Evolutionary conservation across 1,284 basidiomycete species (phyloP).

Genomic region (Austroboletus niveus): DNA sequence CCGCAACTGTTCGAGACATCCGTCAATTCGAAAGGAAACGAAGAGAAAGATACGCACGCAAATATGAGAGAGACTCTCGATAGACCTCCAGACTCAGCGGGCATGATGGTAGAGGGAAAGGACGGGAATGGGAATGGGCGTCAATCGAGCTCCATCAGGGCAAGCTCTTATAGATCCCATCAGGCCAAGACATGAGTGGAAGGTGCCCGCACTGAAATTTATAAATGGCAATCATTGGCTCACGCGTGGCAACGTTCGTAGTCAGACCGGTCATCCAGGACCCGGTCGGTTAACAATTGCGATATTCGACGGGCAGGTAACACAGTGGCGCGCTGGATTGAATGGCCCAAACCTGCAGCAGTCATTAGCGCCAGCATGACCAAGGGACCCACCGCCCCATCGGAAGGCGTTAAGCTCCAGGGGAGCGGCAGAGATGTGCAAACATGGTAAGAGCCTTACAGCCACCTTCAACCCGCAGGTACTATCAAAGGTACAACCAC

Average conservation of each 20-base stretch:
- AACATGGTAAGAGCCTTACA: not conserved
- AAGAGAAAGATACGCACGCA: slow-evolving; percentile 49
- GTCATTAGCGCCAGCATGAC: not conserved
- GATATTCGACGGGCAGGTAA: not conserved
- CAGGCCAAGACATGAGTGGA: too few relatives aligned
- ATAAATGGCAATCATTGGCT: slow-evolving; percentile 16
- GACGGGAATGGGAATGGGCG: not conserved
- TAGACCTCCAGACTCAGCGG: slow-evolving; percentile 28
- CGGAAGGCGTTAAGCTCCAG: not conserved
- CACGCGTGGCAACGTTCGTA: slow-evolving; percentile 25
- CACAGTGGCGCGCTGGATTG: not conserved
- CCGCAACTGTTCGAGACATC: slow-evolving; percentile 54
- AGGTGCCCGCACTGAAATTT: not conserved
- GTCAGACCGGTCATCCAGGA: not conserved
- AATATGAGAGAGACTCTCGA: slow-evolving; percentile 73
- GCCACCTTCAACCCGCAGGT: not conserved
- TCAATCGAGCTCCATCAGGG: not conserved
- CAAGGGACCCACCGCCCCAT: not conserved
- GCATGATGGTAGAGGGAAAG: slow-evolving; percentile 14
- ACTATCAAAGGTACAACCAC: not conserved
- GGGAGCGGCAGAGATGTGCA: not conserved
- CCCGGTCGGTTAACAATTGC: not conserved
- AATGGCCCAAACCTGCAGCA: not conserved
- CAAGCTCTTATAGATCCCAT: slow-evolving; percentile 17
- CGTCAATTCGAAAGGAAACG: slow-evolving; percentile 1